phyloP scores from a whole-genome alignment of 768 basidiomycete species.

The Xanthoconium purpureum region DNA sequence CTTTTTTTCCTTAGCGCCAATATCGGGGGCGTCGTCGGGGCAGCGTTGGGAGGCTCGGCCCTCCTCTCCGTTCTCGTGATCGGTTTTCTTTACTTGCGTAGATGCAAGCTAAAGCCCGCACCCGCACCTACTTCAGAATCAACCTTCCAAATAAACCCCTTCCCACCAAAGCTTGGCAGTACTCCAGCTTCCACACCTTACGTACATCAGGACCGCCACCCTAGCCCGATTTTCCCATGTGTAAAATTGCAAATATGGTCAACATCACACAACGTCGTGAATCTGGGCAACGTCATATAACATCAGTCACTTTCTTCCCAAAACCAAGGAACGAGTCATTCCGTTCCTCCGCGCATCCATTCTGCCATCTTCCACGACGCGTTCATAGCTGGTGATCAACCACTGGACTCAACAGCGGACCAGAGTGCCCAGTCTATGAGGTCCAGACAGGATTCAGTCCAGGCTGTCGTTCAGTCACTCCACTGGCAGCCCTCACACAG shows the following conservation, averaged over 20 bases:
- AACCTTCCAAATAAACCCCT: conserved; percentile 1
- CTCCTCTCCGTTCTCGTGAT: background rate
- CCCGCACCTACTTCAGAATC: background rate
- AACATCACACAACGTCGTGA: too few species aligned
- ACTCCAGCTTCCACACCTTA: background rate
- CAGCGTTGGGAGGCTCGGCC: conserved; percentile 10
- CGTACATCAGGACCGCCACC: too few species aligned
- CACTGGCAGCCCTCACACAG: background rate
- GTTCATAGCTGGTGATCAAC: background rate
- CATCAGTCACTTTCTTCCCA: background rate
- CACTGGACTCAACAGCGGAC: background rate
- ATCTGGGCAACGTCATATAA: background rate
- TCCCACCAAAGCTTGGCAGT: background rate
- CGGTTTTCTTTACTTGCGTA: conserved; percentile 8
- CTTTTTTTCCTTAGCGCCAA: conserved; percentile 5
- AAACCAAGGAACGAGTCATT: background rate
- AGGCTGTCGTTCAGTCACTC: conserved; percentile 1
- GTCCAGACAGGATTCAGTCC: background rate
- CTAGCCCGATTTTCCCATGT: too few species aligned
- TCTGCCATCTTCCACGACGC: conserved; percentile 15
- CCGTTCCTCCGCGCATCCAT: conserved; percentile 5
- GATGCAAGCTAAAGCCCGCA: background rate
- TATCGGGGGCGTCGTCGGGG: conserved; percentile 14
- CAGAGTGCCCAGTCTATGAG: background rate
- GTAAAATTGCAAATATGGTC: too few species aligned